Evolutionary conservation across 108 stramenopile species (phyloP).

Genomic region (Cyclotella baltica): DNA sequence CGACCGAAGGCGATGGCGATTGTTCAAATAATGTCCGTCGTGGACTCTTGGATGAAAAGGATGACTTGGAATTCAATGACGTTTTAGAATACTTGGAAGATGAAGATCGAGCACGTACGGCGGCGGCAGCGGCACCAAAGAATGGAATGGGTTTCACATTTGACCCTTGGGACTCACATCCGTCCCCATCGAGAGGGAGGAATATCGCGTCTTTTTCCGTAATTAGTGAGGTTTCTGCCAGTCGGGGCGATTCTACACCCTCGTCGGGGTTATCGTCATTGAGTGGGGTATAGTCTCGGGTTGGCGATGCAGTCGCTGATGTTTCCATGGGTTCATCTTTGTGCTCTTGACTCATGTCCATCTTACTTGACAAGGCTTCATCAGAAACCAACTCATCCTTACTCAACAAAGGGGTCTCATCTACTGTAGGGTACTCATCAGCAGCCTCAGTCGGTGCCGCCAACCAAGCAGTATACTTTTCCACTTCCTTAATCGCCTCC

Average conservation of each 20-base stretch:
- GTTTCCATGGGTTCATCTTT: no score
- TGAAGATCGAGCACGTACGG: not conserved
- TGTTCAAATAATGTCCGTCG: not conserved
- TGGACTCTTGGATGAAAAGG: not conserved
- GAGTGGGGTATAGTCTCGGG: no score
- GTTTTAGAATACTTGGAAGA: not conserved
- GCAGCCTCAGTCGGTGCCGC: not conserved
- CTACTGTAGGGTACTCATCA: no score
- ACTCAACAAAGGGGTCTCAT: no score
- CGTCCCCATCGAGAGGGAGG: not conserved
- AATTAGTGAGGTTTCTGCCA: no score
- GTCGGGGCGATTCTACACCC: no score
- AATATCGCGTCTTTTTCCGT: no score
- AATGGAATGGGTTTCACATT: not conserved
- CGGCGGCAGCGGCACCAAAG: not conserved
- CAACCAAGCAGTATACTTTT: not conserved
- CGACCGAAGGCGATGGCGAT: not conserved
- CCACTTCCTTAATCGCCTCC: not conserved
- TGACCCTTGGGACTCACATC: not conserved
- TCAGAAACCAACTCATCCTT: not conserved
- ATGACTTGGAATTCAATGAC: not conserved
- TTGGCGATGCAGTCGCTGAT: no score
- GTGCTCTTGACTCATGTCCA: not conserved
- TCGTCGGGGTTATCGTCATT: no score
- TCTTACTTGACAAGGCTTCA: no score